A percentile compares a stretch with the other conserved stretches of the same genome.
phyloP scores from a whole-genome alignment of 768 basidiomycete species.

The Boletus pseudopeckii region DNA sequence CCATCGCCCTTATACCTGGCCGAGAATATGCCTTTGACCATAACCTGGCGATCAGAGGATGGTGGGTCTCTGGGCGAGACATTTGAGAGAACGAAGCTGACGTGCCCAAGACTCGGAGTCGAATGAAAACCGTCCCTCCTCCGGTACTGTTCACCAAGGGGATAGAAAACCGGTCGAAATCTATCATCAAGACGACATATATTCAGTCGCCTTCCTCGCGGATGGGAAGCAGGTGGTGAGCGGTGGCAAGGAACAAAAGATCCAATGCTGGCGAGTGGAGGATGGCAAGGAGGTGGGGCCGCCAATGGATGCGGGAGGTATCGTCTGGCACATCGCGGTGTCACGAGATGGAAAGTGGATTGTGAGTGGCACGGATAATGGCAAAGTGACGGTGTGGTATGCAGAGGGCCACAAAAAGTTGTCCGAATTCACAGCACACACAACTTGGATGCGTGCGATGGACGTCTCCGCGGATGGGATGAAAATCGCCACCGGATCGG shows the following conservation, averaged over 20 bases:
- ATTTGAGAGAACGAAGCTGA: neutral
- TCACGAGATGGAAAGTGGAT: conserved; percentile 2
- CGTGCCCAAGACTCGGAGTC: neutral
- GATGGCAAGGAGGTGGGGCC: neutral
- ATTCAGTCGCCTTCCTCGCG: neutral
- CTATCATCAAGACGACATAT: neutral
- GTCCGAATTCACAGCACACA: neutral
- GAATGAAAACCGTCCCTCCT: too few relatives aligned
- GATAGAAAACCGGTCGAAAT: neutral
- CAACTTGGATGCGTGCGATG: too few relatives aligned
- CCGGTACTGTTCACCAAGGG: too few relatives aligned
- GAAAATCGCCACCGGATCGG: too few relatives aligned
- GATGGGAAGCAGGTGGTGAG: conserved; percentile 1
- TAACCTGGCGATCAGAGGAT: too few relatives aligned
- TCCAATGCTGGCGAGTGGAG: neutral
- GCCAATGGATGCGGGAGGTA: neutral
- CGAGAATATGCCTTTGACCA: too few relatives aligned
- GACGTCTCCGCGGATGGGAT: too few relatives aligned
- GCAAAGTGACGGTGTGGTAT: conserved; percentile 4
- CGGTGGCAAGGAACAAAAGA: neutral
- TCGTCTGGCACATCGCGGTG: neutral
- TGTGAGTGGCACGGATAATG: neutral
- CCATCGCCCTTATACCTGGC: too few relatives aligned
- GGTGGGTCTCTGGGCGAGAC: too few relatives aligned
- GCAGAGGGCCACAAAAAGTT: neutral